Conservation (phyloP, 306 rosid species). For the Acacia melanoxylon region DNA sequence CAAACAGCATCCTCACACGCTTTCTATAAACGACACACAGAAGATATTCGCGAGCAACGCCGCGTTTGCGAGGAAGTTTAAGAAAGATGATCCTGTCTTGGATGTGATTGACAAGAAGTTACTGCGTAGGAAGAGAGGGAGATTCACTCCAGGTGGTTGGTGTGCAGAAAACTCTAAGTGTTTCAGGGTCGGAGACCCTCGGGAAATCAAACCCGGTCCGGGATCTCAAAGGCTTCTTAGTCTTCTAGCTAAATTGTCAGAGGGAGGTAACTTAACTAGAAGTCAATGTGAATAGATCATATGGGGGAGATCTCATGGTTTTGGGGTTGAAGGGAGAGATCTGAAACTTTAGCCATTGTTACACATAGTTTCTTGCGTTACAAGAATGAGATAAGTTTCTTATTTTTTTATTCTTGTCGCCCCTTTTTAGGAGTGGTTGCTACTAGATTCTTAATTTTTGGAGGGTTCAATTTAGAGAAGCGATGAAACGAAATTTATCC, state of each 20-base stretch:
- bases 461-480: neutral
- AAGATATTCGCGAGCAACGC: constrained; percentile 65
- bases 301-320: constrained; percentile 23
- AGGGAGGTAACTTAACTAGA: neutral
- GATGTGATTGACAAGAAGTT: constrained; percentile 58
- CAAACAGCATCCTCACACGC: constrained; percentile 77
- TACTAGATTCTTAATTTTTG: neutral
- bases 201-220: constrained; percentile 59
- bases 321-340: constrained; percentile 7
- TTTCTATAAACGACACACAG: constrained; percentile 53
- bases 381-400: neutral
- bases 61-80: constrained; percentile 76
- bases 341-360: constrained; percentile 22
- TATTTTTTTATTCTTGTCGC: neutral
- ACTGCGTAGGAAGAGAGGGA: constrained; percentile 41
- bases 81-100: constrained; percentile 52
- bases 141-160: constrained; percentile 82
- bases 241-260: constrained; percentile 39
- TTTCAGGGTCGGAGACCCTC: constrained; percentile 59
- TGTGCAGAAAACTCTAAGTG: constrained; percentile 64
- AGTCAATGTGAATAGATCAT: constrained; percentile 57
- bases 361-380: constrained; percentile 19
- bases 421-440: neutral
- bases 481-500: neutral
- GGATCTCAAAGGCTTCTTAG: constrained; percentile 65